Evolutionary conservation across 1,284 basidiomycete genomes (phyloP).

Genomic region (Butyriboletus appendiculatus): DNA sequence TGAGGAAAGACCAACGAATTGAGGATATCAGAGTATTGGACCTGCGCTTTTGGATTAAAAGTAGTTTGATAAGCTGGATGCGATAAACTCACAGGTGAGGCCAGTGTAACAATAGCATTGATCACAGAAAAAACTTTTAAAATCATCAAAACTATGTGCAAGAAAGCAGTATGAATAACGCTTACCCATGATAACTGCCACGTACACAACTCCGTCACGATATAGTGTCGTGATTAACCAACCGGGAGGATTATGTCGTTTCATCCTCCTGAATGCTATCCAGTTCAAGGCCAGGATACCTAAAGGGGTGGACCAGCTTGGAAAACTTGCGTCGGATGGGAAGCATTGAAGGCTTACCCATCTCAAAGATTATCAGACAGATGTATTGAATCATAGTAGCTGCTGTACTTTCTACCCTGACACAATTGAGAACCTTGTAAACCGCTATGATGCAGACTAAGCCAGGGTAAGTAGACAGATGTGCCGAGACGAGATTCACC

Average conservation of each 20-base stretch:
- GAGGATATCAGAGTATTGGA: constrained; percentile 18
- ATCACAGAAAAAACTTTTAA: constrained; percentile 22
- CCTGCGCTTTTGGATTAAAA: constrained; percentile 1
- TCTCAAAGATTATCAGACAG: constrained; percentile 20
- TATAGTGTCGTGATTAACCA: constrained; percentile 18
- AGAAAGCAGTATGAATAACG: not conserved
- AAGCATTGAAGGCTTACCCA: constrained; percentile 1
- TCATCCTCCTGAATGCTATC: constrained; percentile 21
- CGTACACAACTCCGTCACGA: constrained; percentile 25
- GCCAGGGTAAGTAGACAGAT: not conserved
- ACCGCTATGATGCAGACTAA: constrained; percentile 8
- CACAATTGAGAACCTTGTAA: constrained; percentile 15
- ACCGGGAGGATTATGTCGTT: constrained; percentile 8
- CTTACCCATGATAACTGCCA: constrained; percentile 20
- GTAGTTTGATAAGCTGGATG: not conserved
- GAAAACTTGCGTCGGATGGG: not conserved
- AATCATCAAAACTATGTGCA: not conserved
- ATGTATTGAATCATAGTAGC: constrained; percentile 12
- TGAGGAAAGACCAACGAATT: constrained; percentile 17
- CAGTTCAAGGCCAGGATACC: constrained; percentile 25
- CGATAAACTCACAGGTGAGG: constrained; percentile 8
- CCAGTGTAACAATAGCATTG: constrained; percentile 17
- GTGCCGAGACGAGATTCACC: constrained; percentile 1
- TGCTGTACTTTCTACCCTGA: constrained; percentile 5
- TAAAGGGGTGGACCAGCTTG: not conserved